Evolutionary conservation across 2,329 filamentous ascomycete genomes (phyloP).

Genomic region (Pochonia chlamydosporia): DNA sequence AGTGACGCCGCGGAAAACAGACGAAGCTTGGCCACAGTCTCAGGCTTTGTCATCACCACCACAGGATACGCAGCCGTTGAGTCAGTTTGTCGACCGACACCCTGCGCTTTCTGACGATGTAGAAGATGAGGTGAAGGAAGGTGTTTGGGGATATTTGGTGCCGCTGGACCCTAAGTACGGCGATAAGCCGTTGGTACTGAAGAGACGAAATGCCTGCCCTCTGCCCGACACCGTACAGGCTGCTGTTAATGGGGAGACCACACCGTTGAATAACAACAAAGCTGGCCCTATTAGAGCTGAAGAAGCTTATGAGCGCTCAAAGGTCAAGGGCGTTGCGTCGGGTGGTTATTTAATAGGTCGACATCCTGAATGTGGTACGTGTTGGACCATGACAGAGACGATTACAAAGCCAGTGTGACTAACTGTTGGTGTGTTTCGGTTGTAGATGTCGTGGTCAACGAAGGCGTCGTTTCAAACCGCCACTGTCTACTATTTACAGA

Average conservation of each 20-base stretch:
- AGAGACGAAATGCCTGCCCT: constrained; percentile 66
- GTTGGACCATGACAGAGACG: neutral
- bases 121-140: constrained; percentile 74
- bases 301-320: constrained; percentile 56
- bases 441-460: constrained; percentile 64
- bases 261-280: constrained; percentile 34
- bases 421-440: neutral
- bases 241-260: constrained; percentile 29
- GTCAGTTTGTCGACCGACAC: constrained; percentile 70
- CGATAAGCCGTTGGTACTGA: constrained; percentile 64
- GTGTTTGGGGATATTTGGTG: constrained; percentile 93
- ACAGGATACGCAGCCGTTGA: constrained; percentile 54
- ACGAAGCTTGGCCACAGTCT: constrained; percentile 40
- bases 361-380: constrained; percentile 87
- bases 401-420: neutral
- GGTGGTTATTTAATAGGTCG: constrained; percentile 88
- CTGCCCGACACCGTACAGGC: constrained; percentile 40
- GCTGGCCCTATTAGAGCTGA: constrained; percentile 48
- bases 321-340: constrained; percentile 56
- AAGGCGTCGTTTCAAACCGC: constrained; percentile 80
- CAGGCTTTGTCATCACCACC: constrained; percentile 54
- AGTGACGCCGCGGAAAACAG: constrained; percentile 42
- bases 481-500: constrained; percentile 66
- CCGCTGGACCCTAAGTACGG: constrained; percentile 67
- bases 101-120: constrained; percentile 72